These are phyloP conservation scores for Panaeolus papilionaceus DNA, from an alignment of 768 basidiomycete genomes.

Conservation along the genomic window DNA sequence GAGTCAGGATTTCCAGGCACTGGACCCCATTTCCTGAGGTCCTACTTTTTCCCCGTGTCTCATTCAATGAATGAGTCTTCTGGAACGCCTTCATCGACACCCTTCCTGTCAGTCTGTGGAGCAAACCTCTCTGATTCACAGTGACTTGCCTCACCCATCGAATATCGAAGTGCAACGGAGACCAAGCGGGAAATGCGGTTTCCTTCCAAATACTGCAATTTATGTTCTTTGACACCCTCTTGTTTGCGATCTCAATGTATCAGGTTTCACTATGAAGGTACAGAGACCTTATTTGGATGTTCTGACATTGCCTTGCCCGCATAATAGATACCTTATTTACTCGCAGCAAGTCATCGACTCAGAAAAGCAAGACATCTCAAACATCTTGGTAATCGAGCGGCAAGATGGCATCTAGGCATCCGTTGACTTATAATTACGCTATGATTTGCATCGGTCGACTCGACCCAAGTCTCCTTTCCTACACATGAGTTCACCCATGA, in stretches of 20 bases:
- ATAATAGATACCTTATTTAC: constrained; percentile 4
- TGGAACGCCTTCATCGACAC: constrained; percentile 1
- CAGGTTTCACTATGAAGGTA: constrained; percentile 10
- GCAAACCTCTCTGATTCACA: constrained; percentile 10
- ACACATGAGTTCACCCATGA: not conserved
- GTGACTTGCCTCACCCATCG: constrained; percentile 4
- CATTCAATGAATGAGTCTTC: constrained; percentile 6
- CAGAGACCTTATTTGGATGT: constrained; percentile 9
- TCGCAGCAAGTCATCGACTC: constrained; percentile 8
- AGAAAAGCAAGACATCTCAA: constrained; percentile 11
- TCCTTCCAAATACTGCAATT: constrained; percentile 4
- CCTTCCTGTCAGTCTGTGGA: constrained; percentile 2
- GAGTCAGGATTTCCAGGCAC: not conserved
- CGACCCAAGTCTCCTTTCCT: constrained; percentile 14
- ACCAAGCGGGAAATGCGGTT: not conserved
- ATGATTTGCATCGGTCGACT: constrained; percentile 6
- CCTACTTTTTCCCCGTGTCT: not conserved
- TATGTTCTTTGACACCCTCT: not conserved
- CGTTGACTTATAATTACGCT: not conserved
- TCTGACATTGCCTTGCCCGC: not conserved
- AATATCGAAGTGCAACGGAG: not conserved
- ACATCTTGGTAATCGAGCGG: not conserved
- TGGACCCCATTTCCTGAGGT: constrained; percentile 6
- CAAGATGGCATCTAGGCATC: not conserved
- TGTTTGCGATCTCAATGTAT: constrained; percentile 11